Base-by-base conservation (phyloP, 1,139 yeast genomes). In the Geotrichum fermentans region DNA sequence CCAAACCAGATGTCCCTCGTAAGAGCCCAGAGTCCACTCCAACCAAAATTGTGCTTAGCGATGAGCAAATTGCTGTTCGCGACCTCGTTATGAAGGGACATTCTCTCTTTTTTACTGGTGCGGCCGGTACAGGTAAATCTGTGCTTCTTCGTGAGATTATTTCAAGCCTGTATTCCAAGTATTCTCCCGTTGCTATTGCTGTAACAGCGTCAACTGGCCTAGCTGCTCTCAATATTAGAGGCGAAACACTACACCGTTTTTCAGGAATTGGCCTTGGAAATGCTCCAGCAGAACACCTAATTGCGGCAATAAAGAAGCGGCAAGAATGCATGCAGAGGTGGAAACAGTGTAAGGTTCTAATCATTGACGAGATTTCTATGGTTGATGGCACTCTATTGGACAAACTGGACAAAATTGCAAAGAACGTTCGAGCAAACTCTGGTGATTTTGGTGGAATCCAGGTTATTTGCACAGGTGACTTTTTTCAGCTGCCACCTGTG, bases 61-160 rank as follows among this genome's bases (percentile, higher is more conserved):
- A 36, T 2, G 64, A 86, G 60, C 96, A 87, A 62, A 63, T 70
- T 43, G 63, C 70, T 24, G 84, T 87, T 10, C 69, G 83, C 3
- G 71, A 74, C 14, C 63, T 79, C 13, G 85, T 83, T 6, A 71
- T 60, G 13, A 42, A 78, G 20, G 67, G 73, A 0, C 65, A 70
- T 5, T 81, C 81, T 34, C 65, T 86, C 1, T 90, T 90, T 63
- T 89, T 83, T 62, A 89, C 97, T 0, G 97, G 97, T 45, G 86
- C 96, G 32, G 97, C 97, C 0, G 97, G 97, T 59, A 89, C 97
- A 0, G 97, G 97, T 59, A 90, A 90, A 64, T 88, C 97, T 2
- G 82, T 82, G 17, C 76, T 89, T 10, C 68, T 89, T 45, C 71
- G 76, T 43, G 77, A 78, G 37, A 68, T 89, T 32, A 85, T 88